Evolutionary conservation across 2,329 filamentous ascomycete genomes (phyloP).

Genomic region (Penicillium sp.): DNA sequence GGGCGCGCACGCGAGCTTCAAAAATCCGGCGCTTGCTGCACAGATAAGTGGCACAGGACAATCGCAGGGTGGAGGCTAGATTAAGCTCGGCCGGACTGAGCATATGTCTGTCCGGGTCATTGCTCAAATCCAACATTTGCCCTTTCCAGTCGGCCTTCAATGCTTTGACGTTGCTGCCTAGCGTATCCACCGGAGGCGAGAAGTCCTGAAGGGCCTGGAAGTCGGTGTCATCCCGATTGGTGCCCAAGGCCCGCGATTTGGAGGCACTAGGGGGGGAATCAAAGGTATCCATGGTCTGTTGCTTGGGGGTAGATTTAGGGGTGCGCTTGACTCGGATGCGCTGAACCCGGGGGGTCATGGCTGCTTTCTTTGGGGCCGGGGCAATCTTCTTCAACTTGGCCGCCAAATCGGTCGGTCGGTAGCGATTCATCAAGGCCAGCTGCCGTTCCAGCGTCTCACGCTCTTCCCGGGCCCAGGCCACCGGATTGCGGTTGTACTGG

Average conservation of each 20-base stretch:
- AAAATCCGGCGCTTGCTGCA: slow-evolving; percentile 94
- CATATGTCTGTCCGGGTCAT: slow-evolving; percentile 66
- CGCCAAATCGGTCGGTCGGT: slow-evolving; percentile 30
- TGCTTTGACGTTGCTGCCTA: slow-evolving; percentile 65
- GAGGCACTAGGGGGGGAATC: slow-evolving; percentile 34
- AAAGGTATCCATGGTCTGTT: slow-evolving; percentile 40
- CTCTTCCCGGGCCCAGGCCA: slow-evolving; percentile 44
- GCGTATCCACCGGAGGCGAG: slow-evolving; percentile 66
- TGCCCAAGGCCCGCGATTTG: slow-evolving; percentile 50
- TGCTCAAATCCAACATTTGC: slow-evolving; percentile 70
- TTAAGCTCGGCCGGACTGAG: slow-evolving; percentile 76
- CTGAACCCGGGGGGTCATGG: slow-evolving; percentile 29
- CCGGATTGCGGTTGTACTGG: slow-evolving; percentile 46
- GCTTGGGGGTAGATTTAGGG: slow-evolving; percentile 42
- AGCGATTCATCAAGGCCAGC: slow-evolving; percentile 42
- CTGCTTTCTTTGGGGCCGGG: slow-evolving; percentile 38
- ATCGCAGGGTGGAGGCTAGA: slow-evolving; percentile 74
- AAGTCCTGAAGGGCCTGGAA: slow-evolving; percentile 70
- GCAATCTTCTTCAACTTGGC: slow-evolving; percentile 42
- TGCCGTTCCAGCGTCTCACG: slow-evolving; percentile 43
- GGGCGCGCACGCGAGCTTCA: slow-evolving; percentile 66
- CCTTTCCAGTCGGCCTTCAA: slow-evolving; percentile 89
- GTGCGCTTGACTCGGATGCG: slow-evolving; percentile 40
- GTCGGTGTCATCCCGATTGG: slow-evolving; percentile 79
- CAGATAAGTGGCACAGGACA: slow-evolving; percentile 85